Evolutionary conservation across 176 grass and related monocot genomes (phyloP).

Genomic region (Eleusine indica): DNA sequence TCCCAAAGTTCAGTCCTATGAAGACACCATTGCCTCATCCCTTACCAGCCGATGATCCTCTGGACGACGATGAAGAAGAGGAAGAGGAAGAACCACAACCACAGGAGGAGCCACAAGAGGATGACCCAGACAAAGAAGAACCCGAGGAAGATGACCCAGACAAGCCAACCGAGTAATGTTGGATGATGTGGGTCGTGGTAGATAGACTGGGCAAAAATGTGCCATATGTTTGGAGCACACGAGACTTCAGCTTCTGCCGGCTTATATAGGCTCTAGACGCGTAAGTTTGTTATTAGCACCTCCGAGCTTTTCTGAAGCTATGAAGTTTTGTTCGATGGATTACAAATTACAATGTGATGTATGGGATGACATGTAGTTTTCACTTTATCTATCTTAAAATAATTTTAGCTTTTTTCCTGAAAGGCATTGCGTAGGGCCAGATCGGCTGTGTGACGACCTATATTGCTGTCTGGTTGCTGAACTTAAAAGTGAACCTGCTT

Average conservation of each 20-base stretch:
- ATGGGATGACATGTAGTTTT: not conserved
- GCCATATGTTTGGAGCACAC: slow-evolving; percentile 25
- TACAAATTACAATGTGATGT: slow-evolving; percentile 1
- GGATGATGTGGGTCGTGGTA: slow-evolving; percentile 19
- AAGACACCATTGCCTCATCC: slow-evolving; percentile 78
- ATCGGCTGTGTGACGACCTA: not conserved
- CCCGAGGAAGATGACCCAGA: slow-evolving; percentile 65
- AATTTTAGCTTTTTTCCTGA: not conserved
- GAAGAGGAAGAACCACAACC: slow-evolving; percentile 65
- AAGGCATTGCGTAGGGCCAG: not conserved
- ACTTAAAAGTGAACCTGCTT: not conserved
- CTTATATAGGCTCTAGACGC: slow-evolving; percentile 44
- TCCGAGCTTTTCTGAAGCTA: slow-evolving; percentile 35
- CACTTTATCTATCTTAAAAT: not conserved
- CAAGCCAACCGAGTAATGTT: slow-evolving; percentile 56
- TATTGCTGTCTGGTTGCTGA: not conserved
- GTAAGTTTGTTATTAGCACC: slow-evolving; percentile 25
- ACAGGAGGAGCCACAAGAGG: slow-evolving; percentile 67
- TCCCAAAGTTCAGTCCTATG: slow-evolving; percentile 86
- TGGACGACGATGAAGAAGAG: slow-evolving; percentile 79
- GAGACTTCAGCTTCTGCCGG: slow-evolving; percentile 28
- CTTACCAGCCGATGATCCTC: slow-evolving; percentile 69
- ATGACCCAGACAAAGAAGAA: slow-evolving; percentile 75
- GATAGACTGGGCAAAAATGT: slow-evolving; percentile 33
- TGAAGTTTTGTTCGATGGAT: slow-evolving; percentile 51